phyloP scores from a whole-genome alignment of 768 basidiomycete genomes.

The Mycena venus region DNA sequence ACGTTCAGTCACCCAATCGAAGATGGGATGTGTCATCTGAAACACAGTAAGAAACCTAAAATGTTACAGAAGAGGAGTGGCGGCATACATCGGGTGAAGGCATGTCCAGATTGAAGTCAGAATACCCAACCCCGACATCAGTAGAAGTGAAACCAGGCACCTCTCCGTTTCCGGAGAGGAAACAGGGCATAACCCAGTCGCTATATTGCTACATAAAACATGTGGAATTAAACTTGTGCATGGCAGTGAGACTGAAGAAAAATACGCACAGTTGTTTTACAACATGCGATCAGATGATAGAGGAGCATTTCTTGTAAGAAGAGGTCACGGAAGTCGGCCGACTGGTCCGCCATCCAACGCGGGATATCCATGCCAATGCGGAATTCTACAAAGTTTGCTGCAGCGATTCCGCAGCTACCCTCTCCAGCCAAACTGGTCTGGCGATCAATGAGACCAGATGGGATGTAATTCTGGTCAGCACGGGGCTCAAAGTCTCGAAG shows the following conservation, averaged over 20 bases:
- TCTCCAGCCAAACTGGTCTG: neutral
- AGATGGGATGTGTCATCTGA: neutral
- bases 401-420: neutral
- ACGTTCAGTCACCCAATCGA: neutral
- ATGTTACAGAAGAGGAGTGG: neutral
- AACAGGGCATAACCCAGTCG: neutral
- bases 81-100: neutral
- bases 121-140: neutral
- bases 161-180: neutral
- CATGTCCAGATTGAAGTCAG: slow-evolving; percentile 2
- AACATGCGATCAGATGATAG: neutral
- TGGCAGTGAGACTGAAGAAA: too few relatives aligned
- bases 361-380: neutral
- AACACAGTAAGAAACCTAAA: too few relatives aligned
- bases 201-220: neutral
- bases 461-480: neutral
- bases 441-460: neutral
- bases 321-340: neutral
- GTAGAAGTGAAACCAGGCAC: neutral
- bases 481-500: neutral
- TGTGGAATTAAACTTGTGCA: neutral
- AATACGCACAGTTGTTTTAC: neutral
- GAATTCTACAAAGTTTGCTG: neutral
- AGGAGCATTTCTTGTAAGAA: neutral
- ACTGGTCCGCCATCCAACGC: neutral